Evolutionary conservation across 2,329 filamentous ascomycete genomes (phyloP), one percentile per base, ranked within the genome.

Genomic region (Escovopsis weberi): DNA sequence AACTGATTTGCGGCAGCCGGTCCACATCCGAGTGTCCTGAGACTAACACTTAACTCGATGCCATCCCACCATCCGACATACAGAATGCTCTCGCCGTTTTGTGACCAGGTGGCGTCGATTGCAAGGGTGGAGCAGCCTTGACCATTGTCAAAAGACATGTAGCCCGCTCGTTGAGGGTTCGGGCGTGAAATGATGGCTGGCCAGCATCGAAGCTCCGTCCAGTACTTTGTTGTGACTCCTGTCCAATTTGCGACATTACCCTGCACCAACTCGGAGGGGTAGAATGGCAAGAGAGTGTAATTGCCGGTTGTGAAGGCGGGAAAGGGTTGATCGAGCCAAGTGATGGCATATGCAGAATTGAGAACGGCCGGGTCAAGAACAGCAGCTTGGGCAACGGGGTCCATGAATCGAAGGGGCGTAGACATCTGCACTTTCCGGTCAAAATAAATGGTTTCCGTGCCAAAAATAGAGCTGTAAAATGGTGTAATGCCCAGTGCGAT

Each of bases 401-500:
- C 50, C 0, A 52, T 32, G 0, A 63, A 37, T 1, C 45, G 43
- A 0, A 53, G 45, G 0, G 46, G 40, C 0, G 12, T 43, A 0
- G 10, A 3, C 10, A 58, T 43, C 0, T 15, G 19, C 0, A 44
- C 6, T 0, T n/a, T 3, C 0, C 48, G 41, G 0, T 45, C 53
- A 1, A 56, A 52, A 0, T 38, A 50, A 1, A 72, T 51, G 0
- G 51, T 52, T 0, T 52, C 51, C 0, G 57, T 60, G 0, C 68
- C 66, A 6, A 79, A 70, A 0, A 78, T 64, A n/a, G 71, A 67
- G 26, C 70, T 66, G 49, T 78, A 72, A 0, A 69, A 48, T 0
- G 75, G 75, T 0, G 73, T 75, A 0, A 80, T 47, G 0, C 65
- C 57, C 69, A 69, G 76, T 3, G 72, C 69, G 0, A 77, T 62